Conservation (phyloP, 345 rosid genomes). For the Citrus unshiu region DNA sequence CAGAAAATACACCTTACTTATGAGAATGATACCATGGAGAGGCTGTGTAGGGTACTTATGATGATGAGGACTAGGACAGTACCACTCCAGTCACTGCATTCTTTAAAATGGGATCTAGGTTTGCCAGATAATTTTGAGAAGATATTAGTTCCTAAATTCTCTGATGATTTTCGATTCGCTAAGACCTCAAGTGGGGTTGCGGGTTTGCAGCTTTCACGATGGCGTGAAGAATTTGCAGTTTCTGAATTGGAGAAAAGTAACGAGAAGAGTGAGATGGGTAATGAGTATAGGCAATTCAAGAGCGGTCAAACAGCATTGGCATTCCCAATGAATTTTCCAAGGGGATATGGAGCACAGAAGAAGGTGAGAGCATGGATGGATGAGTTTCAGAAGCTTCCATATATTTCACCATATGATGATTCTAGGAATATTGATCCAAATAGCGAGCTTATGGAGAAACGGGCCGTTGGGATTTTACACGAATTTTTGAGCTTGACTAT, state of each 20-base stretch:
- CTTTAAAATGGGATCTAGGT: slow-evolving; percentile 88
- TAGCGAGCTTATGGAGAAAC: slow-evolving; percentile 95
- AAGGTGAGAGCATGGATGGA: slow-evolving; percentile 97
- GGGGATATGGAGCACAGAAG: slow-evolving; percentile 92
- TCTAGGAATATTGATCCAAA: slow-evolving; percentile 62
- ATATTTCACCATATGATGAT: slow-evolving; percentile 90
- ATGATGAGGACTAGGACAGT: slow-evolving; percentile 70
- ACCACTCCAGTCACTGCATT: slow-evolving; percentile 62
- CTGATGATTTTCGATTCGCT: slow-evolving; percentile 57
- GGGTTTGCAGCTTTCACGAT: slow-evolving; percentile 52
- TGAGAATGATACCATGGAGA: slow-evolving; percentile 73
- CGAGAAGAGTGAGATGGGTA: slow-evolving; percentile 36
- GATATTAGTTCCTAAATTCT: slow-evolving; percentile 53
- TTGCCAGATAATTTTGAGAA: slow-evolving; percentile 76
- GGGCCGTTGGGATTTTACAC: slow-evolving; percentile 88
- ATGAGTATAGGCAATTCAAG: slow-evolving; percentile 71
- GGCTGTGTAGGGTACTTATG: slow-evolving; percentile 80
- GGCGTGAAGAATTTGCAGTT: slow-evolving; percentile 68
- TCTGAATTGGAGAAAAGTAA: slow-evolving; percentile 62
- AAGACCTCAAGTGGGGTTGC: slow-evolving; percentile 55
- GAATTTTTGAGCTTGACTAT: slow-evolving; percentile 85
- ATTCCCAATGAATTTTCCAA: slow-evolving; percentile 83
- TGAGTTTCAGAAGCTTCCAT: slow-evolving; percentile 91
- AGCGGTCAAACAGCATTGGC: slow-evolving; percentile 64
- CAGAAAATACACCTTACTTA: slow-evolving; percentile 55